Percentiles rank a stretch among this genome's conserved stretches.
Evolutionary conservation across 2,329 filamentous ascomycete species (phyloP).

Genomic region (Cladorrhinum sp.): DNA sequence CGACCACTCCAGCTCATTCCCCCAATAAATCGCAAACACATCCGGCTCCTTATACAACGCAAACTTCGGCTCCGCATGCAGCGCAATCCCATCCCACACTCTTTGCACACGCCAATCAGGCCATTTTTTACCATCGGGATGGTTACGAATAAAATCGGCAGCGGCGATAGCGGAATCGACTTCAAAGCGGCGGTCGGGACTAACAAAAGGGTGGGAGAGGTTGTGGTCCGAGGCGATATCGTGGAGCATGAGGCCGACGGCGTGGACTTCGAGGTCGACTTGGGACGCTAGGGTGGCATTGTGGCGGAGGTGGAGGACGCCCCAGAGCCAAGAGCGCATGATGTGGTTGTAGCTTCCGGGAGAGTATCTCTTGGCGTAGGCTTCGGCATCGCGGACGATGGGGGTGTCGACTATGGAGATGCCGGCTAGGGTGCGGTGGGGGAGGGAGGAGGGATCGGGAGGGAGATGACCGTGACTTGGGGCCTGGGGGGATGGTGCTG

Average conservation of each 20-base stretch:
- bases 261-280: constrained; percentile 39
- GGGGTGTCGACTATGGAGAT: constrained; percentile 21
- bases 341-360: constrained; percentile 38
- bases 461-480: background rate
- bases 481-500: background rate
- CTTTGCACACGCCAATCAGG: constrained; percentile 41
- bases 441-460: background rate
- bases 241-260: constrained; percentile 40
- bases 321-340: constrained; percentile 31
- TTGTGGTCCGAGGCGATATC: constrained; percentile 41
- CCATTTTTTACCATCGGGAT: constrained; percentile 32
- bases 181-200: constrained; percentile 47
- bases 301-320: constrained; percentile 21
- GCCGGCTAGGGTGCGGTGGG: constrained; percentile 1
- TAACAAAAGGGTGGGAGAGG: constrained; percentile 33
- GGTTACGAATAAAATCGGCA: constrained; percentile 36
- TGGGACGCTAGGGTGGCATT: constrained; percentile 22
- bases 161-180: constrained; percentile 48
- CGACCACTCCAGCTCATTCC: constrained; percentile 39
- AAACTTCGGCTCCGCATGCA: constrained; percentile 40
- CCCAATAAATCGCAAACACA: constrained; percentile 34
- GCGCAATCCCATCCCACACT: constrained; percentile 48
- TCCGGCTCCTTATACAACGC: constrained; percentile 42
- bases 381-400: constrained; percentile 32
- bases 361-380: constrained; percentile 31